A percentile compares a stretch with the other conserved stretches of the same genome.
phyloP scores from a whole-genome alignment of 805 yeast species.

The Brettanomyces custersianus region DNA sequence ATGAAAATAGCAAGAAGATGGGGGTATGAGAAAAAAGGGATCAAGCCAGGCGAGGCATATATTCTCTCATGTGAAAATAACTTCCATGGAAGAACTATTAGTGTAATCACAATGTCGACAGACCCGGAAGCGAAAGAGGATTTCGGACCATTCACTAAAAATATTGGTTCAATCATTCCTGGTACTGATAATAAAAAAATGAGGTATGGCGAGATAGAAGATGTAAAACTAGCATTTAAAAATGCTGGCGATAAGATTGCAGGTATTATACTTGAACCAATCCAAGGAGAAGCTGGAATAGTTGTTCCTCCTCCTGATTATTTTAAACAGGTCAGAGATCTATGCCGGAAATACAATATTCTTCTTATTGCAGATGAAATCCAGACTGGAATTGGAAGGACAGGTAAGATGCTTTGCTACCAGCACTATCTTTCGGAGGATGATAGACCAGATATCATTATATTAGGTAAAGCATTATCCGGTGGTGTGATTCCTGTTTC shows the following conservation, averaged over 20 bases:
- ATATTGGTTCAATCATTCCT: constrained; percentile 80
- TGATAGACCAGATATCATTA: constrained; percentile 81
- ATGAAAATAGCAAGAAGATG: constrained; percentile 92
- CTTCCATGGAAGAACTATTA: constrained; percentile 95
- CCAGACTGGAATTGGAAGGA: constrained; percentile 96
- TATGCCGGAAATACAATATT: constrained; percentile 78
- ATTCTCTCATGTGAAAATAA: constrained; percentile 81
- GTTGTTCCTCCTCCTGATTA: constrained; percentile 87
- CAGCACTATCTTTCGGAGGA: constrained; percentile 60
- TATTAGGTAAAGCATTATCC: constrained; percentile 89
- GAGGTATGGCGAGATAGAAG: constrained; percentile 82
- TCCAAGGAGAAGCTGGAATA: constrained; percentile 98
- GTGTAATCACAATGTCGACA: constrained; percentile 92
- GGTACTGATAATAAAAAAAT: constrained; percentile 53
- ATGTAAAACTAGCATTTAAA: constrained; percentile 72
- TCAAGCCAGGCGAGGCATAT: constrained; percentile 76
- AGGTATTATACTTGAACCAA: constrained; percentile 88
- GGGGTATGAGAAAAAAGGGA: constrained; percentile 87
- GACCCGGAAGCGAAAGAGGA: constrained; percentile 85
- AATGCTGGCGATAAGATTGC: constrained; percentile 85
- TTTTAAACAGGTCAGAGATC: constrained; percentile 57
- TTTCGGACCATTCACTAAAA: constrained; percentile 83
- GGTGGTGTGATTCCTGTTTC: constrained; percentile 94
- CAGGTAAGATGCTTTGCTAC: constrained; percentile 87
- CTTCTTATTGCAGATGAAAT: constrained; percentile 92